Percentiles rank a stretch among this genome's conserved stretches.
Evolutionary conservation across 2,329 filamentous ascomycete genomes (phyloP).

Genomic region (Pezicula radicicola): DNA sequence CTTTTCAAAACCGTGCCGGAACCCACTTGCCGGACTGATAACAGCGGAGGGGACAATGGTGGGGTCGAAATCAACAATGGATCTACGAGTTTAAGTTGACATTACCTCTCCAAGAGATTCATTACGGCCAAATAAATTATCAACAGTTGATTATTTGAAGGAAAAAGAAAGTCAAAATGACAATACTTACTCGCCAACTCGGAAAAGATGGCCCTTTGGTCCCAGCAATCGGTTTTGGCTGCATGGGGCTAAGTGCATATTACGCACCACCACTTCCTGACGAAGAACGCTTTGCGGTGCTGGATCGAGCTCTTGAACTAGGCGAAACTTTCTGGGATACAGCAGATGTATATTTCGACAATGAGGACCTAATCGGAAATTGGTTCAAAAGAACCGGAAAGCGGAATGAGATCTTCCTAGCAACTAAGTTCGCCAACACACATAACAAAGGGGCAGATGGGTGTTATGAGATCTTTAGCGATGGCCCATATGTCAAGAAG

Average conservation of each 20-base stretch:
- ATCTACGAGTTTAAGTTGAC: no score
- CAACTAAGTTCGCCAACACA: constrained; percentile 41
- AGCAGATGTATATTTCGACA: constrained; percentile 38
- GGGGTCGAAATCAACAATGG: no score
- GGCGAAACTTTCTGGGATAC: constrained; percentile 37
- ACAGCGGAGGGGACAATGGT: no score
- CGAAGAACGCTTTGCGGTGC: constrained; percentile 32
- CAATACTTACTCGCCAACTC: constrained; percentile 16
- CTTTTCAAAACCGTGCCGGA: no score
- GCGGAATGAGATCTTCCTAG: constrained; percentile 46
- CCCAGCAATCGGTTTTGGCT: constrained; percentile 21
- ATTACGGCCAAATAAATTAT: no score
- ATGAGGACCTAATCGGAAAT: constrained; percentile 43
- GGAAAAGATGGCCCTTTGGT: constrained; percentile 26
- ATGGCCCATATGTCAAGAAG: constrained; percentile 36
- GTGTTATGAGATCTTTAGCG: constrained; percentile 16
- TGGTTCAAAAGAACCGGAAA: constrained; percentile 45
- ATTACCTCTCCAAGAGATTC: no score
- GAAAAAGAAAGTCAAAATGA: no score
- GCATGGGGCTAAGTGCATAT: constrained; percentile 22
- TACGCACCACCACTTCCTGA: constrained; percentile 32
- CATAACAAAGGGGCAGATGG: background rate
- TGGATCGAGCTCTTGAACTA: constrained; percentile 36
- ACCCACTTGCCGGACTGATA: no score
- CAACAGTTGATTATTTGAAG: no score